Percentiles rank a stretch among this genome's conserved stretches.
Evolutionary conservation across 805 yeast species (phyloP).

Genomic region (Lachancea cidri): DNA sequence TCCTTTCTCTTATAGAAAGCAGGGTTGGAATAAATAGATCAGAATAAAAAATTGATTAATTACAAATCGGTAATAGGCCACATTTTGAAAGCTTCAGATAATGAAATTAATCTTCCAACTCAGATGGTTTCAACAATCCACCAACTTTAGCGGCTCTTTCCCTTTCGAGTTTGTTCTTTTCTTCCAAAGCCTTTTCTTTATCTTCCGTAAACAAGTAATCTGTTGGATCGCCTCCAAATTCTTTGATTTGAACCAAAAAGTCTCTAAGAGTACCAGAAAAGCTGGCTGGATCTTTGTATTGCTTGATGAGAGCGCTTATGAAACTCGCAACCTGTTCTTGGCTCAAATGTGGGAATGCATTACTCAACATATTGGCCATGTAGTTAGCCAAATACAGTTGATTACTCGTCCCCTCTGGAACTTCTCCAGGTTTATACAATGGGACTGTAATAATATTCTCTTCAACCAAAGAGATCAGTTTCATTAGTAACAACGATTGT

Average conservation of each 20-base stretch:
- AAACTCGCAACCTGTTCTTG: conserved; percentile 78
- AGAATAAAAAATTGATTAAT: conserved; percentile 1
- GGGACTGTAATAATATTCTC: conserved; percentile 71
- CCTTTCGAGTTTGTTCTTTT: conserved; percentile 62
- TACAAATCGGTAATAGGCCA: not conserved
- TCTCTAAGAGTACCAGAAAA: conserved; percentile 88
- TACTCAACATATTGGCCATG: conserved; percentile 70
- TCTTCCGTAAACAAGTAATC: conserved; percentile 95
- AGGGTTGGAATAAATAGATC: not conserved
- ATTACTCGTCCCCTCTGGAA: conserved; percentile 81
- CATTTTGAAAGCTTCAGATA: not conserved
- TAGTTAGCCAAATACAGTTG: conserved; percentile 72
- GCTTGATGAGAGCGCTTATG: conserved; percentile 66
- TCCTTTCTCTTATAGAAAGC: not conserved
- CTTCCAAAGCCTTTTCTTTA: conserved; percentile 68
- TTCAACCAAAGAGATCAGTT: conserved; percentile 77
- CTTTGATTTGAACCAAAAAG: conserved; percentile 93
- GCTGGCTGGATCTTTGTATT: conserved; percentile 65
- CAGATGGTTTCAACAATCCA: conserved; percentile 91
- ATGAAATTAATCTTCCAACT: conserved; percentile 68
- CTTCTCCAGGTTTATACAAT: conserved; percentile 72
- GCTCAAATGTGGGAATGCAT: conserved; percentile 91
- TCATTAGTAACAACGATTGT: conserved; percentile 81
- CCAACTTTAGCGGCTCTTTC: conserved; percentile 85
- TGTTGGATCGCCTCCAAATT: conserved; percentile 91